Evolutionary conservation across 257 asterid genomes (phyloP), one percentile per base, ranked within the genome.

Genomic region (Eustoma russellianum): DNA sequence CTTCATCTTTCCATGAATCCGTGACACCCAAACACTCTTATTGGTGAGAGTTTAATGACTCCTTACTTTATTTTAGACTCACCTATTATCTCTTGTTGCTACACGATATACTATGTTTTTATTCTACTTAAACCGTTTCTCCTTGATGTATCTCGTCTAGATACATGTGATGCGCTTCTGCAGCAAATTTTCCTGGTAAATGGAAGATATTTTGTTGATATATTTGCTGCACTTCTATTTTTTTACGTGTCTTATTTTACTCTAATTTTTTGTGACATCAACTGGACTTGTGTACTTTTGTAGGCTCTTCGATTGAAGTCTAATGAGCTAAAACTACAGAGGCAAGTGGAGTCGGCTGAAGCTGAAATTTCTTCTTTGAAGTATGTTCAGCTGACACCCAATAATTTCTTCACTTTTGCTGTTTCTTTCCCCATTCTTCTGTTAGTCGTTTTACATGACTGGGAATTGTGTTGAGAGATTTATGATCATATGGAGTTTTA

Each of bases 271-370:
- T 30, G 45, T 33, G 19, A 34, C 11, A 5, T 51, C 3, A n/a
- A 19, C 30, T 41, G 41, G 52, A 41, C 47, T 28, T 70, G 30
- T 46, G 53, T 34, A 43, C 56, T 41, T 63, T 13, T 72, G 53
- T 68, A 92, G 98, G 93, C 95, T 60, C 79, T 92, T 64, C 82
- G 95, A 46, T 68, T 92, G 92, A 85, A 97, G 77, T 92, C 98
- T 62, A 88, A 76, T 69, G 98, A 92, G 81, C 83, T 92, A 52
- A 92, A 88, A 71, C 69, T 88, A 77, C 91, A 81, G 83, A 83
- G 94, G 76, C 86, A 77, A 52, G 70, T 88, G 78, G 97, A 88
- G 77, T 76, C 76, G 58, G 51, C 86, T 52, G 80, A 74, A 62
- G 75, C 83, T 44, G 93, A 85, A 74, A 59, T 88, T 64, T 75